Conservation (phyloP, 1,139 yeast species). For the Saccharomyces hybrid region DNA sequence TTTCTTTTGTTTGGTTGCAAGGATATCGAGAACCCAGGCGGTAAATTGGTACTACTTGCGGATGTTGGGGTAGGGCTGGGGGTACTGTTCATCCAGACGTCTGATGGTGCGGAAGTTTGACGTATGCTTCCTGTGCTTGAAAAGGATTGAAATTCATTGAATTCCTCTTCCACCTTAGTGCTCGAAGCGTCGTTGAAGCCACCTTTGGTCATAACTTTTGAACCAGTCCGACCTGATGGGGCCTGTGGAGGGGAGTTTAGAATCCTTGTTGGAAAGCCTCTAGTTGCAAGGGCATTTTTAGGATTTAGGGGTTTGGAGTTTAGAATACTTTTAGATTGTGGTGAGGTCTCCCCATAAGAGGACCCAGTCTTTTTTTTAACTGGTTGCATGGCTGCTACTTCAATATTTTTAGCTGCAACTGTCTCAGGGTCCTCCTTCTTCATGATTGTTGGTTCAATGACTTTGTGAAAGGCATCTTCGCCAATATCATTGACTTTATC, state of each 20-base stretch:
- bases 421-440: constrained; percentile 18
- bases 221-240: background rate
- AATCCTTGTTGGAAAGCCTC: background rate
- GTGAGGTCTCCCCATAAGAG: background rate
- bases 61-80: constrained; percentile 6
- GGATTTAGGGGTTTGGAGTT: background rate
- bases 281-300: background rate
- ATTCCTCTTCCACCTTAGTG: background rate
- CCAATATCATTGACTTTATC: constrained; percentile 16
- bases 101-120: background rate
- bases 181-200: background rate
- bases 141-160: background rate
- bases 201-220: background rate
- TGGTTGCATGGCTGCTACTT: constrained; percentile 24
- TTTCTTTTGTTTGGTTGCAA: constrained; percentile 27
- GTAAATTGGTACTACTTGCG: constrained; percentile 13
- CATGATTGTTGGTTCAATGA: constrained; percentile 19
- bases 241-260: background rate
- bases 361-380: constrained; percentile 10
- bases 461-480: constrained; percentile 19
- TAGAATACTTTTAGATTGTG: background rate
- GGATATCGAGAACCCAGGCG: constrained; percentile 34
- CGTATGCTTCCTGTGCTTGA: background rate
- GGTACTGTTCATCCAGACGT: background rate
- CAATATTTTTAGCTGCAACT: constrained; percentile 16